Conservation (phyloP, 345 rosid genomes). For the Gossypium arboreum region DNA sequence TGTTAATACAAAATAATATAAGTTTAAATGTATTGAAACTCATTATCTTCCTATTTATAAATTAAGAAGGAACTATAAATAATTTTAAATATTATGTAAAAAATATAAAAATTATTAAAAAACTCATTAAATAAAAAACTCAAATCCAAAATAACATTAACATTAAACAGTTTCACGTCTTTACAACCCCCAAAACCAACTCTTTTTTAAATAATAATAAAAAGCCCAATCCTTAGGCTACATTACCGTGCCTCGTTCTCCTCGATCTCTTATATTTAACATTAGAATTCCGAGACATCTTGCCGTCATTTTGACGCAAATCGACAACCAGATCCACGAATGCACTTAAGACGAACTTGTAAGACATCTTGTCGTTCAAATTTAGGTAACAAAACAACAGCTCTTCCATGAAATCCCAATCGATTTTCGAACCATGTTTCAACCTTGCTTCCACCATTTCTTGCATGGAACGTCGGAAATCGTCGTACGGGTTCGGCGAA, state of each 20-base stretch:
- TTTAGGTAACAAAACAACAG: conserved; percentile 63
- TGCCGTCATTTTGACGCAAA: conserved; percentile 25
- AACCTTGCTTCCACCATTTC: conserved; percentile 64
- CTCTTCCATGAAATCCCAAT: conserved; percentile 88
- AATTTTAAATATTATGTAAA: too few relatives aligned
- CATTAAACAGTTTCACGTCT: too few relatives aligned
- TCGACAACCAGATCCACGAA: conserved; percentile 59
- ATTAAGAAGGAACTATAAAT: accelerated
- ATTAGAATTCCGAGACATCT: conserved; percentile 12
- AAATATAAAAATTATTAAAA: too few relatives aligned
- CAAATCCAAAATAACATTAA: too few relatives aligned
- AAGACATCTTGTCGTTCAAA: conserved; percentile 63
- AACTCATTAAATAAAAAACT: too few relatives aligned
- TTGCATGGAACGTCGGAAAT: conserved; percentile 69
- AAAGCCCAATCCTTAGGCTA: conserved; percentile 18
- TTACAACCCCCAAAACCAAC: not conserved
- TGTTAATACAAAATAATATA: too few relatives aligned
- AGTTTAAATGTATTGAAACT: accelerated
- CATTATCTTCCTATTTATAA: too few relatives aligned
- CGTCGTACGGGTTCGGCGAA: conserved; percentile 50
- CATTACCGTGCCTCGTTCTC: conserved; percentile 15
- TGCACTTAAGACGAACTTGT: conserved; percentile 67
- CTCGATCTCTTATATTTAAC: conserved; percentile 20
- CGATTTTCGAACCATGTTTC: conserved; percentile 28
- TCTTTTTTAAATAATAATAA: not conserved